phyloP scores from a whole-genome alignment of 345 rosid species.

The Carallia pectinifolia region DNA sequence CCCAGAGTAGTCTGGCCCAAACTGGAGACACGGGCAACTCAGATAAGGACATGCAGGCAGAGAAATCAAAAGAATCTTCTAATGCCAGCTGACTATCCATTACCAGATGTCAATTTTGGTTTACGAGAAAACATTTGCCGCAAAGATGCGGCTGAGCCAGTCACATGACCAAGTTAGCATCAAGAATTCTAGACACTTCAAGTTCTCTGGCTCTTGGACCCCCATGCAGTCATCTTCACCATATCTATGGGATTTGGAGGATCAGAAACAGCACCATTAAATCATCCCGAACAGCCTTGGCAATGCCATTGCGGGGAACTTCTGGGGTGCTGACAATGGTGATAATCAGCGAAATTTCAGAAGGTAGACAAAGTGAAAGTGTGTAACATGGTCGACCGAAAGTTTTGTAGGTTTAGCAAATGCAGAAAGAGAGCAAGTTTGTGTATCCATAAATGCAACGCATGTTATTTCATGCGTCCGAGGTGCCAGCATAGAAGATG shows the following conservation, averaged over 20 bases:
- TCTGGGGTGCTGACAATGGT: neutral
- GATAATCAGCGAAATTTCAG: neutral
- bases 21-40: slow-evolving; percentile 54
- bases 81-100: slow-evolving; percentile 37
- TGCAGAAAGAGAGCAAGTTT: neutral
- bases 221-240: neutral
- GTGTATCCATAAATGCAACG: neutral
- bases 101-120: too few relatives aligned
- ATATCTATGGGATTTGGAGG: neutral
- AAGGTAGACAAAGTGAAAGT: neutral
- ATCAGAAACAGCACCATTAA: neutral
- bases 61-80: slow-evolving; percentile 58
- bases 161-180: slow-evolving; percentile 7
- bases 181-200: neutral
- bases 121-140: too few relatives aligned
- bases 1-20: slow-evolving; percentile 47
- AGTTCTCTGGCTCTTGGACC: neutral
- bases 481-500: too few relatives aligned
- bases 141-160: neutral
- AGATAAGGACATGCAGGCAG: slow-evolving; percentile 44
- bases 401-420: neutral
- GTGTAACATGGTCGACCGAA: neutral
- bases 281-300: neutral
- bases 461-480: neutral
- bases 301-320: neutral